Percentiles rank a stretch among this genome's conserved stretches.
phyloP scores from a whole-genome alignment of 805 yeast genomes.

The Teunomyces stri region DNA sequence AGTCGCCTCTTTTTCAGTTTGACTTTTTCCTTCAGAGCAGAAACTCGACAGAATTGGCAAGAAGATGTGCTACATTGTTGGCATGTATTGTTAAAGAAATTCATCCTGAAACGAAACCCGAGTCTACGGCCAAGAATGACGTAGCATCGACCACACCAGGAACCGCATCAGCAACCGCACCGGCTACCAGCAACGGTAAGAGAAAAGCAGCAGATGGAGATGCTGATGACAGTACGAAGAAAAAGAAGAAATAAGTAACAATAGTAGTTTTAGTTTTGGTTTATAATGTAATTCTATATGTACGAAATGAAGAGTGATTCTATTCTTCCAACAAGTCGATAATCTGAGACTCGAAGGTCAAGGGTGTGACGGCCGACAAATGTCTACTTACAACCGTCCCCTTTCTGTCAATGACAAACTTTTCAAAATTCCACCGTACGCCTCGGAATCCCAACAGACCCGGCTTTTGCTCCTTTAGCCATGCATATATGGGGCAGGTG shows the following conservation, averaged over 20 bases:
- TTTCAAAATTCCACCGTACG: slow-evolving; percentile 79
- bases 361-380: slow-evolving; percentile 69
- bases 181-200: slow-evolving; percentile 4
- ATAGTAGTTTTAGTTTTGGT: background rate
- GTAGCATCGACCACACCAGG: background rate
- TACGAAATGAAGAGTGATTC: background rate
- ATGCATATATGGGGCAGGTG: slow-evolving; percentile 27
- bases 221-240: slow-evolving; percentile 5
- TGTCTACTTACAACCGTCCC: slow-evolving; percentile 63
- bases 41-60: slow-evolving; percentile 69
- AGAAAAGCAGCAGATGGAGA: slow-evolving; percentile 6
- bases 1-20: slow-evolving; percentile 75
- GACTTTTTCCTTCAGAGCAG: slow-evolving; percentile 87
- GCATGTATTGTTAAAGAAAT: slow-evolving; percentile 70
- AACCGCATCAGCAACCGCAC: slow-evolving; percentile 4
- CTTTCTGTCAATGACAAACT: slow-evolving; percentile 56
- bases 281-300: background rate
- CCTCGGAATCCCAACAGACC: slow-evolving; percentile 39
- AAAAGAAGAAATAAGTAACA: slow-evolving; percentile 5
- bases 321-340: slow-evolving; percentile 14
- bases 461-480: slow-evolving; percentile 23
- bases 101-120: slow-evolving; percentile 10
- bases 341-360: slow-evolving; percentile 42
- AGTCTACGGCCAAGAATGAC: slow-evolving; percentile 3
- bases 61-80: slow-evolving; percentile 79